These are phyloP conservation scores for Aspergillus ruber DNA, from an alignment of 2,329 filamentous ascomycete species.

Conservation along the genomic window DNA sequence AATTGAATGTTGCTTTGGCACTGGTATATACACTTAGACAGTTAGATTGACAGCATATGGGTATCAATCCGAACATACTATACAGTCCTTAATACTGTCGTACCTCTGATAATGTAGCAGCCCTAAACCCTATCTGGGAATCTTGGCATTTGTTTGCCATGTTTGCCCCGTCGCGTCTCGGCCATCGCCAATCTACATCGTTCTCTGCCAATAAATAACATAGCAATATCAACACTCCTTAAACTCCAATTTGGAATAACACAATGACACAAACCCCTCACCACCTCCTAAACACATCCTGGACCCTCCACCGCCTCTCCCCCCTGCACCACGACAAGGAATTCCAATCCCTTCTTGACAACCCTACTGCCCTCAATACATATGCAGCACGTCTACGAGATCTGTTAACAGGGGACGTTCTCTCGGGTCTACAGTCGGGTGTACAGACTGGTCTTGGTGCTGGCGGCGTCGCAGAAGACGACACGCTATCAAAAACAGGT, in stretches of 20 bases:
- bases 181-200: not conserved
- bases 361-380: slow-evolving; percentile 31
- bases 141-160: slow-evolving; percentile 7
- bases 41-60: not conserved
- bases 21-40: not conserved
- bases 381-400: slow-evolving; percentile 46
- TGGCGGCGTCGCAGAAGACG: slow-evolving; percentile 21
- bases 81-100: too few relatives aligned
- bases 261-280: slow-evolving; percentile 10
- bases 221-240: not conserved
- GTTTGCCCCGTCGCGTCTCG: slow-evolving; percentile 3
- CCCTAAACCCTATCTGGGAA: slow-evolving; percentile 2
- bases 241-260: slow-evolving; percentile 19
- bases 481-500: slow-evolving; percentile 40
- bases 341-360: slow-evolving; percentile 27
- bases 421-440: slow-evolving; percentile 43
- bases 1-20: not conserved
- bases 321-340: slow-evolving; percentile 46
- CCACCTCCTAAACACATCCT: slow-evolving; percentile 49
- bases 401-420: slow-evolving; percentile 43
- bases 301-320: slow-evolving; percentile 48
- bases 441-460: slow-evolving; percentile 34
- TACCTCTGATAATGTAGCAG: too few relatives aligned
- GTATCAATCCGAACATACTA: not conserved
- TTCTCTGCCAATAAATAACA: too few relatives aligned